Evolutionary conservation across 441 rosid genomes (phyloP), one percentile per base, ranked within the genome.

Genomic region (Populus hybrid): DNA sequence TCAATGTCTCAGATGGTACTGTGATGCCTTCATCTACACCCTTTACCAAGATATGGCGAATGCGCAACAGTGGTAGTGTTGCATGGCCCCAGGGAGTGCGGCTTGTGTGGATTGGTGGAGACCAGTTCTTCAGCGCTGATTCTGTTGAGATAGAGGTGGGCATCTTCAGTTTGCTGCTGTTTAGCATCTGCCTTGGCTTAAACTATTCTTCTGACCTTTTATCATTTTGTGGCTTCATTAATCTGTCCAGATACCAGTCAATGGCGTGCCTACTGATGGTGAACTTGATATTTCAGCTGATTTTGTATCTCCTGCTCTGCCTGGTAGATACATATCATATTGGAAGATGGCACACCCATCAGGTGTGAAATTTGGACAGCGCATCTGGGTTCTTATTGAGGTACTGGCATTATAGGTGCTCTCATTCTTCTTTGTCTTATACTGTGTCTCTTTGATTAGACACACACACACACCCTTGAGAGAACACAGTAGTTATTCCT

Each of bases 21-120:
- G 69, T 84, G 70, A 86, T 94, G 89, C 90, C 94, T 77, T 95
- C 98, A 54, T 87, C 83, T 2, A 88, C 95, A 30, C 81, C 86
- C n/a, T 94, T 94, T 76, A 96, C 93, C 10, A 96, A 96, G 93
- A 90, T 94, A 40, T 94, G 98, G 98, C 86, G 95, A 68, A 86
- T 96, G 97, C 88, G 87, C 75, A 96, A 94, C 88, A 87, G 69
- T 83, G 99, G 99, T 54, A 82, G 75, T 75, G 21, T 86, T 77
- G 88, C 79, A 16, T 96, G 99, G 99, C 88, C 85, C 6, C 85
- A 34, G 40, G 95, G 97, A 67, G 72, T 86, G 28, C 87, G 83
- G 79, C 87, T 96, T 65, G 85, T 89, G 73, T 94, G 97, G 95
- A 90, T 88, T 68, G 96, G 91, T 67, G 98, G 98, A 61, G 95